phyloP scores from a whole-genome alignment of 139 green algal species.

The Chlorella sp. region DNA sequence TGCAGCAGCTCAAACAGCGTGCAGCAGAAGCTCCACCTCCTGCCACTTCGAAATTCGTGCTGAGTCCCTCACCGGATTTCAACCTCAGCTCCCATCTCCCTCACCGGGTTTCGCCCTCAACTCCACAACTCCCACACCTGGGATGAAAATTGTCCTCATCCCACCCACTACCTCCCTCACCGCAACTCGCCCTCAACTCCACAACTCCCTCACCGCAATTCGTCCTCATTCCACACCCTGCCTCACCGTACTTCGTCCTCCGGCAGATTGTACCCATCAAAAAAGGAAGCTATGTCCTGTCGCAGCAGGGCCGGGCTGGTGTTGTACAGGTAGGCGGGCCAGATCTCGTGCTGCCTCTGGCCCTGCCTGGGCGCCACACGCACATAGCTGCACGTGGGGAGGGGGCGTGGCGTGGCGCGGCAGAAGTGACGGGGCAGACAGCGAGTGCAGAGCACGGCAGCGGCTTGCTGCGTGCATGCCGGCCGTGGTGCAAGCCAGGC shows the following conservation, averaged over 20 bases:
- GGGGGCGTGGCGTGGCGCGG: background rate
- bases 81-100: no score
- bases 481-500: background rate
- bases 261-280: slow-evolving; percentile 9
- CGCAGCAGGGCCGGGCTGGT: background rate
- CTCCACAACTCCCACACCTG: no score
- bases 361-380: background rate
- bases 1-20: no score
- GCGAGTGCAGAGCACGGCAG: background rate
- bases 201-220: background rate
- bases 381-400: background rate
- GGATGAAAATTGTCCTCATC: no score
- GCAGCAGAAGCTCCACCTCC: no score
- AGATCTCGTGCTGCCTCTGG: slow-evolving; percentile 4
- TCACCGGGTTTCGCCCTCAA: no score
- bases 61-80: no score
- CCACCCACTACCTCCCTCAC: background rate
- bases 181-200: background rate
- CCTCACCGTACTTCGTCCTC: slow-evolving; percentile 13
- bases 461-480: no score
- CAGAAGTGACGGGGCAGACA: background rate
- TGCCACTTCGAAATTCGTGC: no score
- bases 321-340: slow-evolving; percentile 17
- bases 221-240: background rate
- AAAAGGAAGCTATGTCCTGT: slow-evolving; percentile 11